phyloP scores from a whole-genome alignment of 192 early-diverging fungal genomes.

The Podila horticola region DNA sequence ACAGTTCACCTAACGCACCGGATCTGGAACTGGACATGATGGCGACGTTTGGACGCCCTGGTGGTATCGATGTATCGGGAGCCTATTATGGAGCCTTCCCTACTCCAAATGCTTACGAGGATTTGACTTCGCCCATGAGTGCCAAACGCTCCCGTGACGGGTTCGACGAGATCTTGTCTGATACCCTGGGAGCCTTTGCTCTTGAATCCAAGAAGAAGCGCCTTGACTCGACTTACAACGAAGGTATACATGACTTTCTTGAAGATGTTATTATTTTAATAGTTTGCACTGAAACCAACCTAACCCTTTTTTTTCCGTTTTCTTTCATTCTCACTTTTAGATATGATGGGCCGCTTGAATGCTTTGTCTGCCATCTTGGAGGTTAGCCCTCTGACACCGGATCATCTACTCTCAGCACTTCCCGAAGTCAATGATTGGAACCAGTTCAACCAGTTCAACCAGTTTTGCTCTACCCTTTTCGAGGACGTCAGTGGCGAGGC shows the following conservation, averaged over 20 bases:
- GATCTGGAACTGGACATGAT: slow-evolving; percentile 33
- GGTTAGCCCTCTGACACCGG: slow-evolving; percentile 17
- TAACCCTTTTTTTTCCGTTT: not conserved
- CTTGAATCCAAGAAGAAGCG: slow-evolving; percentile 49
- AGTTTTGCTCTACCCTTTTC: slow-evolving; percentile 35
- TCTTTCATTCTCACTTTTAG: slow-evolving; percentile 2
- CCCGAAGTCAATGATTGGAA: slow-evolving; percentile 30
- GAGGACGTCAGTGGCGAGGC: slow-evolving; percentile 45
- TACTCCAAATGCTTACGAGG: slow-evolving; percentile 8
- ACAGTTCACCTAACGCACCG: slow-evolving; percentile 27
- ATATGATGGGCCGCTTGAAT: slow-evolving; percentile 39
- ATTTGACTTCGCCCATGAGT: slow-evolving; percentile 7
- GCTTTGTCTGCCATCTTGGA: slow-evolving; percentile 37
- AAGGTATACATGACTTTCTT: slow-evolving; percentile 22
- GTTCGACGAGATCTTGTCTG: slow-evolving; percentile 28
- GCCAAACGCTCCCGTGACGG: slow-evolving; percentile 34
- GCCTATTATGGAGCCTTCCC: slow-evolving; percentile 24
- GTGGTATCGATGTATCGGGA: slow-evolving; percentile 9
- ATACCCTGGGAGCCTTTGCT: slow-evolving; percentile 46
- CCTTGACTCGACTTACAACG: slow-evolving; percentile 39
- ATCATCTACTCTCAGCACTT: slow-evolving; percentile 18
- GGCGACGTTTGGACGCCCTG: slow-evolving; percentile 5
- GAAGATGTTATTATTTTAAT: not conserved
- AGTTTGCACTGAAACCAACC: not conserved
- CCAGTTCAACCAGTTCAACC: slow-evolving; percentile 47